Evolutionary conservation across 495 filamentous ascomycete genomes (phyloP), one percentile per base, ranked within the genome.

Genomic region (Podospora pseudopauciseta): DNA sequence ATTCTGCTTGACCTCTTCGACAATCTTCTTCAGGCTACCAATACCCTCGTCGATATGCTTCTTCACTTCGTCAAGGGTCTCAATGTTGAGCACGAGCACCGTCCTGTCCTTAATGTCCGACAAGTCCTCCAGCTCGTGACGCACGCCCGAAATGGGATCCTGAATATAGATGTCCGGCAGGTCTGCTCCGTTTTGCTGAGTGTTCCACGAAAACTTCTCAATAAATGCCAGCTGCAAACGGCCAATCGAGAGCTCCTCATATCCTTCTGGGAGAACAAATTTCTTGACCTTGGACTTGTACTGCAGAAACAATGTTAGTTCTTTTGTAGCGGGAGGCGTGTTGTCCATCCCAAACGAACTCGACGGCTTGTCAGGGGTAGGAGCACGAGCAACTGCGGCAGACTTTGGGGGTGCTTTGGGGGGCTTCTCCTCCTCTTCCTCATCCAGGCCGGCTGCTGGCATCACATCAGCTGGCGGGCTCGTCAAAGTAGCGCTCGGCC

Each of bases 191-290:
- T 98, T 94, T 72, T 89, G 91, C 70, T 97, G 94, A 1, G 93
- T 96, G 71, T 95, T 97, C 93, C 96, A 99, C 6, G 93, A 93
- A 73, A 99, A 99, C 73, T 97, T 98, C 70, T 98, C 96, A 71
- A 99, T 99, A 77, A 99, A 99, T n/a, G 94, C 94, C 39, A 98
- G 85, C 74, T 98, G 95, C 66, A 99, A 80, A 13, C 93, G 86
- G 11, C 91, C 92, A 65, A 97, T 88, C 20, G 93, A 93, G 18
- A 99, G 82, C 58, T 91, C 92, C 11, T 88, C 86, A 67, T 88
- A 89, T 4, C 93, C 94, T 72, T 94, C 94, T 2, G 91, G 80
- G 13, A 99, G 86, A 7, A 97, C 87, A 74, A 94, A 96, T 73
- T 98, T 98, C 80, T 97, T 97, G 68, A 98, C 95, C 73, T 94